Evolutionary conservation across 1,139 yeast species (phyloP).

Genomic region (Hanseniaspora sp.): DNA sequence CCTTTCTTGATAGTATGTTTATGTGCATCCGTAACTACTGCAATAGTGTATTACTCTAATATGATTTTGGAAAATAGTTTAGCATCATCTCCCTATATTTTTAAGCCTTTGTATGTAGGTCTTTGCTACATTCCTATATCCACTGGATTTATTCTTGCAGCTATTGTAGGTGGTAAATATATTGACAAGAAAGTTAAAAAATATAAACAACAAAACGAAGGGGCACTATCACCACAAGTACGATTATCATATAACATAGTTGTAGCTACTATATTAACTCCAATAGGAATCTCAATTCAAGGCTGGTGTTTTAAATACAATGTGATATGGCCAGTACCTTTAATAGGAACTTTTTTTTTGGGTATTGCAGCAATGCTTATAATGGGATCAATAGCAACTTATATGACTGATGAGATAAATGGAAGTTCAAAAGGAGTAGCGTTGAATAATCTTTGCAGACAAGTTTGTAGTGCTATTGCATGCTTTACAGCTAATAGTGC

Average conservation of each 20-base stretch:
- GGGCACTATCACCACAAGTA: constrained; percentile 62
- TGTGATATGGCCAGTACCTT: constrained; percentile 63
- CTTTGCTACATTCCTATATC: constrained; percentile 75
- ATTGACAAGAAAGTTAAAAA: constrained; percentile 50
- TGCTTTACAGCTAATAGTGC: constrained; percentile 66
- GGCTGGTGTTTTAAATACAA: constrained; percentile 71
- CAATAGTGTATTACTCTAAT: constrained; percentile 60
- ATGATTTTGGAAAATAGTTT: constrained; percentile 59
- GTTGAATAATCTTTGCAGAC: constrained; percentile 61
- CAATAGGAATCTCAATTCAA: constrained; percentile 57
- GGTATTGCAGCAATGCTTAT: constrained; percentile 55
- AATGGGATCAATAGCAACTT: constrained; percentile 70
- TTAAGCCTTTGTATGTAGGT: constrained; percentile 56
- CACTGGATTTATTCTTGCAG: constrained; percentile 60
- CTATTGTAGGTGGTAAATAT: constrained; percentile 70
- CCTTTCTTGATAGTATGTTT: neutral
- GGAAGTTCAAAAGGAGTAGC: constrained; percentile 91
- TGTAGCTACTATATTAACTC: constrained; percentile 49
- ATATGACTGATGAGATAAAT: constrained; percentile 65
- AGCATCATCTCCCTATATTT: constrained; percentile 56
- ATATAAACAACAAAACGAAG: constrained; percentile 47
- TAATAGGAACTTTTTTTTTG: constrained; percentile 67
- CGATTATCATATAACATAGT: constrained; percentile 70
- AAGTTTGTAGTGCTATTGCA: constrained; percentile 61
- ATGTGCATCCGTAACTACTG: constrained; percentile 49